Percentiles rank a stretch among this genome's conserved stretches.
Conservation (phyloP, 2,329 filamentous ascomycete genomes). For the Chaetomium strumarium region DNA sequence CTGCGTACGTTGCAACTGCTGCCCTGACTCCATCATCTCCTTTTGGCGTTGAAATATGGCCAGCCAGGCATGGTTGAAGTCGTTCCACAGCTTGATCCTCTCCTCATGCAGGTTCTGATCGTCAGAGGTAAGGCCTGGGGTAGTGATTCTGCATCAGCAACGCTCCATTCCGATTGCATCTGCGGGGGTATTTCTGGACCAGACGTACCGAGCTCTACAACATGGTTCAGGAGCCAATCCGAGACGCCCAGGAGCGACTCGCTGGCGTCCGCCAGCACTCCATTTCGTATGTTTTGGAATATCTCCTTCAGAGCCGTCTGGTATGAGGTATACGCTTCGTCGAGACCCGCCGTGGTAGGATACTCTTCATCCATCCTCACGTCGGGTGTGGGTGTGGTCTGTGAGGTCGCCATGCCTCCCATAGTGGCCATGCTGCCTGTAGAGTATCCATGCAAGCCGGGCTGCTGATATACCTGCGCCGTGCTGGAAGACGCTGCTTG, state of each 20-base stretch:
- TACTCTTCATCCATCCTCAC: conserved; percentile 54
- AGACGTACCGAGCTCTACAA: conserved; percentile 49
- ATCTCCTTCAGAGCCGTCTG: conserved; percentile 58
- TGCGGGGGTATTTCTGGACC: neutral
- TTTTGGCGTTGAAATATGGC: conserved; percentile 77
- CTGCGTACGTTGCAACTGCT: conserved; percentile 51
- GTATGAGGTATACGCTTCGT: conserved; percentile 64
- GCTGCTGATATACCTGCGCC: conserved; percentile 61
- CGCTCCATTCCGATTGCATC: neutral
- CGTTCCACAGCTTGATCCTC: conserved; percentile 80
- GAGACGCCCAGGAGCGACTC: conserved; percentile 49
- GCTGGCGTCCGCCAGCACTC: conserved; percentile 44
- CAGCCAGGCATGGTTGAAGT: conserved; percentile 93
- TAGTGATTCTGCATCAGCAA: conserved; percentile 2
- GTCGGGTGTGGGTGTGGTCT: conserved; percentile 36
- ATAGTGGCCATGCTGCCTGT: conserved; percentile 40
- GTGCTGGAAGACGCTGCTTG: conserved; percentile 43
- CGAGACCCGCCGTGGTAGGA: conserved; percentile 48
- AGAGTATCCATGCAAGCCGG: conserved; percentile 47
- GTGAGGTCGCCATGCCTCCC: conserved; percentile 37
- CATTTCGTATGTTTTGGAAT: conserved; percentile 62
- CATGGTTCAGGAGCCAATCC: conserved; percentile 51
- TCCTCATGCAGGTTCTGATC: conserved; percentile 69
- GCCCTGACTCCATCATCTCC: conserved; percentile 59
- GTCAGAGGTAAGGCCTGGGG: conserved; percentile 73